These are phyloP conservation scores for Arthrobotrys conoides DNA, from an alignment of 2,329 filamentous ascomycete species.

Conservation along the genomic window DNA sequence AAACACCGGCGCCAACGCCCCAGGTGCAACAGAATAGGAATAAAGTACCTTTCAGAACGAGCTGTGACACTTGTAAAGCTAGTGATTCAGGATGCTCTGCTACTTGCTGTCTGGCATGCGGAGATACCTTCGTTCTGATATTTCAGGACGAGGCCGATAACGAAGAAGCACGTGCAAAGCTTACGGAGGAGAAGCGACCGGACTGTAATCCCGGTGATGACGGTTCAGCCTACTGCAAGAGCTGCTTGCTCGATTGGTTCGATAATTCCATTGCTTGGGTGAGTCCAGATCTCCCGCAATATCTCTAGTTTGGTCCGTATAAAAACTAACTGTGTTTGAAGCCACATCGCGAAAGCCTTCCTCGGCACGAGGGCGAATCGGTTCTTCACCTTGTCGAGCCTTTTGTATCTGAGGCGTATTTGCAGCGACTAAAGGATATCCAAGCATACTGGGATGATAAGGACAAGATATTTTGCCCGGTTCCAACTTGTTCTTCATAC, in stretches of 20 bases:
- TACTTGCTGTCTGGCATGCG: slow-evolving; percentile 34
- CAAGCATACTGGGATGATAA: slow-evolving; percentile 56
- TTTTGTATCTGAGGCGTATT: slow-evolving; percentile 45
- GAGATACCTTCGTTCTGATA: slow-evolving; percentile 40
- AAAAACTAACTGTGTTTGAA: slow-evolving; percentile 24
- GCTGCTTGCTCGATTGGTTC: slow-evolving; percentile 50
- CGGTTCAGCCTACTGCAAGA: slow-evolving; percentile 45
- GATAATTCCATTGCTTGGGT: slow-evolving; percentile 50
- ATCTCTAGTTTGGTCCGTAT: not conserved
- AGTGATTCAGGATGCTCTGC: slow-evolving; percentile 13
- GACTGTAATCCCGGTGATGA: slow-evolving; percentile 47
- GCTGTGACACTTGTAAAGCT: slow-evolving; percentile 29
- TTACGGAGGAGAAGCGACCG: slow-evolving; percentile 29
- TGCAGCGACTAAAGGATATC: slow-evolving; percentile 31
- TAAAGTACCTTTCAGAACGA: slow-evolving; percentile 24
- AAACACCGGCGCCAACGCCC: slow-evolving; percentile 1
- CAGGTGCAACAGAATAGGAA: slow-evolving; percentile 3
- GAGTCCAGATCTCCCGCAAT: not conserved
- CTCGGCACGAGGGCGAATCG: slow-evolving; percentile 30
- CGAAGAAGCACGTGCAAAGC: slow-evolving; percentile 38
- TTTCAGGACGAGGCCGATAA: slow-evolving; percentile 39
- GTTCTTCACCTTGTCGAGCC: slow-evolving; percentile 36
- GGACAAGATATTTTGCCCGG: slow-evolving; percentile 50
- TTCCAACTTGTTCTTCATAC: slow-evolving; percentile 48
- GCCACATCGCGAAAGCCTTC: slow-evolving; percentile 50